A percentile compares a stretch with the other conserved stretches of the same genome.
Conservation (phyloP, 2,329 filamentous ascomycete genomes). For the Aspergillus sclerotialis region DNA sequence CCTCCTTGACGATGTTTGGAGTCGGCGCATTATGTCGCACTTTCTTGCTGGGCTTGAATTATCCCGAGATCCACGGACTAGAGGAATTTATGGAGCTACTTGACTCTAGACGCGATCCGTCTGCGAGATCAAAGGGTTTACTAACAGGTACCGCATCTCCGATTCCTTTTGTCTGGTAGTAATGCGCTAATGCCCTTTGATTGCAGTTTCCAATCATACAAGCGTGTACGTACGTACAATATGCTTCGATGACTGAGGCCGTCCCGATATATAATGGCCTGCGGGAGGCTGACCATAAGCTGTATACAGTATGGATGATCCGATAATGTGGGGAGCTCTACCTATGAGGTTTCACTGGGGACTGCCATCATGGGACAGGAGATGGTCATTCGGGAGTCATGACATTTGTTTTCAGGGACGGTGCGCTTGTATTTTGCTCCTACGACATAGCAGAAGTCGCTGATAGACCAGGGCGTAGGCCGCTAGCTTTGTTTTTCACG, state of each 20-base stretch:
- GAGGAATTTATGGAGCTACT: conserved; percentile 68
- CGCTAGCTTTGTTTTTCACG: conserved; percentile 71
- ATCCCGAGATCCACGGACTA: conserved; percentile 68
- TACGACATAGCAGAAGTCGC: neutral
- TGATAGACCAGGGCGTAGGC: conserved; percentile 27
- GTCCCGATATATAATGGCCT: conserved; percentile 8
- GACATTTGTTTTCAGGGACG: conserved; percentile 91
- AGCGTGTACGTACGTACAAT: conserved; percentile 64
- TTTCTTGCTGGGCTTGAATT: conserved; percentile 70
- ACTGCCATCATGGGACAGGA: conserved; percentile 58
- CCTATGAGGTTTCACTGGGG: conserved; percentile 67
- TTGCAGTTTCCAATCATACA: conserved; percentile 77
- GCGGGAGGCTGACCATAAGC: conserved; percentile 21
- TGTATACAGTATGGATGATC: conserved; percentile 73
- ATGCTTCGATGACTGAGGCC: conserved; percentile 8
- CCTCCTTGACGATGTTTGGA: conserved; percentile 66
- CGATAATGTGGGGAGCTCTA: conserved; percentile 84
- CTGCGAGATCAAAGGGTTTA: conserved; percentile 64
- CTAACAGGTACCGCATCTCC: conserved; percentile 61
- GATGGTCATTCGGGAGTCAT: conserved; percentile 87
- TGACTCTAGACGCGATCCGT: conserved; percentile 62
- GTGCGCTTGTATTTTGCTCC: conserved; percentile 39
- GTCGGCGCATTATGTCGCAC: conserved; percentile 63
- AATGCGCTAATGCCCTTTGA: conserved; percentile 3
- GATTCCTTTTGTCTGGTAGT: neutral